phyloP scores from a whole-genome alignment of 139 green algal genomes.

The Tetradesmus obliquus region DNA sequence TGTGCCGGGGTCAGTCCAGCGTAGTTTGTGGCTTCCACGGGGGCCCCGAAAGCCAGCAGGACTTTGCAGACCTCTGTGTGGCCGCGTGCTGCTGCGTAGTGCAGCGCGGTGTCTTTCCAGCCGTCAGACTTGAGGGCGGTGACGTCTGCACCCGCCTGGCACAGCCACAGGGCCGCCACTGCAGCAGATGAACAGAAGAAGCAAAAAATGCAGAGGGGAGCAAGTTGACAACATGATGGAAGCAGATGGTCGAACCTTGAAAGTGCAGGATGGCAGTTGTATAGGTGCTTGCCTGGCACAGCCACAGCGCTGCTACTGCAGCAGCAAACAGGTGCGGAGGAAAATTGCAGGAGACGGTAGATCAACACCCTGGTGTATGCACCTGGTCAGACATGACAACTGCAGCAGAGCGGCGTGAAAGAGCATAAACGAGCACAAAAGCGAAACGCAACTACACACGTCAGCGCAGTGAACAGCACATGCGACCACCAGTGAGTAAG shows the following conservation, averaged over 20 bases:
- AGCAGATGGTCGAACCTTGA: too few species aligned
- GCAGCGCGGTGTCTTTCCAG: conserved; percentile 31
- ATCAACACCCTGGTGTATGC: too few species aligned
- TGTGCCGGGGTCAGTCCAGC: background rate
- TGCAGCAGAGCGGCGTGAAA: too few species aligned
- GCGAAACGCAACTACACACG: too few species aligned
- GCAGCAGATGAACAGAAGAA: background rate
- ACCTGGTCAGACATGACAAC: too few species aligned
- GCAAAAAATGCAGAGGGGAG: background rate
- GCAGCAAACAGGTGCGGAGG: background rate
- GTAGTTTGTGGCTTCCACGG: conserved; percentile 16
- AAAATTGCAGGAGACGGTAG: background rate
- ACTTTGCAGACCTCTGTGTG: conserved; percentile 28
- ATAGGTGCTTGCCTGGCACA: too few species aligned
- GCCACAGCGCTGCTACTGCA: background rate
- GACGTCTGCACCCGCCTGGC: conserved; percentile 32
- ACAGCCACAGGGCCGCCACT: conserved; percentile 32
- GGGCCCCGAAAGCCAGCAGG: conserved; percentile 22
- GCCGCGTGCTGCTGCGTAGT: conserved; percentile 21
- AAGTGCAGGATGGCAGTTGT: too few species aligned
- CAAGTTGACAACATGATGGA: too few species aligned
- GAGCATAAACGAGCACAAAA: too few species aligned
- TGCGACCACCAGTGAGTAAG: too few species aligned
- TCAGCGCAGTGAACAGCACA: background rate
- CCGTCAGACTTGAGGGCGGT: conserved; percentile 10